Evolutionary conservation across 768 basidiomycete genomes (phyloP).

Genomic region (Rhizopogon rudus): DNA sequence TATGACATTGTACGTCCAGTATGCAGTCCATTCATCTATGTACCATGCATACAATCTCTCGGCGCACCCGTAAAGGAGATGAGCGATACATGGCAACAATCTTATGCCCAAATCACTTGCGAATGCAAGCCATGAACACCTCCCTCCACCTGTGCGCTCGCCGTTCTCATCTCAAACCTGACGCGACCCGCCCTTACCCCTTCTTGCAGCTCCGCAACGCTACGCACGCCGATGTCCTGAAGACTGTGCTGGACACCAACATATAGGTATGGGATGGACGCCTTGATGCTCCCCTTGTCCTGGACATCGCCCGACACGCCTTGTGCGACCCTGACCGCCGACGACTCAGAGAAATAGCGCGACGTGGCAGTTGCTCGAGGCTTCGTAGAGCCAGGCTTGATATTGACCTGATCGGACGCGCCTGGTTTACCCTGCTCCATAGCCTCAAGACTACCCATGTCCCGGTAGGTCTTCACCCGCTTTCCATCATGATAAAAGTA

Average conservation of each 20-base stretch:
- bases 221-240: slow-evolving; percentile 85
- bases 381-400: slow-evolving; percentile 32
- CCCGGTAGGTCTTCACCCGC: slow-evolving; percentile 97
- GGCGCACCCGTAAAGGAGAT: slow-evolving; percentile 40
- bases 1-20: too few species aligned
- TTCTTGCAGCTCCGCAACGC: slow-evolving; percentile 59
- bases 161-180: slow-evolving; percentile 89
- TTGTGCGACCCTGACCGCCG: slow-evolving; percentile 92
- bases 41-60: slow-evolving; percentile 47
- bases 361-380: slow-evolving; percentile 73
- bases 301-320: slow-evolving; percentile 96
- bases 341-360: slow-evolving; percentile 53
- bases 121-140: slow-evolving; percentile 95
- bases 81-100: background rate
- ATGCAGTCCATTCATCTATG: too few species aligned
- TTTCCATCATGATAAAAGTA: slow-evolving; percentile 99
- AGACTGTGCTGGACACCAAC: slow-evolving; percentile 88
- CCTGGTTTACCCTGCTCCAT: slow-evolving; percentile 74
- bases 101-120: slow-evolving; percentile 43
- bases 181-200: slow-evolving; percentile 63
- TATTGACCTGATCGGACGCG: slow-evolving; percentile 12
- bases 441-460: slow-evolving; percentile 95
- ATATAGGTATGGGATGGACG: slow-evolving; percentile 84
- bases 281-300: slow-evolving; percentile 93
- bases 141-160: slow-evolving; percentile 93